phyloP scores from a whole-genome alignment of 768 basidiomycete species.

The Hysterangium stoloniferum region DNA sequence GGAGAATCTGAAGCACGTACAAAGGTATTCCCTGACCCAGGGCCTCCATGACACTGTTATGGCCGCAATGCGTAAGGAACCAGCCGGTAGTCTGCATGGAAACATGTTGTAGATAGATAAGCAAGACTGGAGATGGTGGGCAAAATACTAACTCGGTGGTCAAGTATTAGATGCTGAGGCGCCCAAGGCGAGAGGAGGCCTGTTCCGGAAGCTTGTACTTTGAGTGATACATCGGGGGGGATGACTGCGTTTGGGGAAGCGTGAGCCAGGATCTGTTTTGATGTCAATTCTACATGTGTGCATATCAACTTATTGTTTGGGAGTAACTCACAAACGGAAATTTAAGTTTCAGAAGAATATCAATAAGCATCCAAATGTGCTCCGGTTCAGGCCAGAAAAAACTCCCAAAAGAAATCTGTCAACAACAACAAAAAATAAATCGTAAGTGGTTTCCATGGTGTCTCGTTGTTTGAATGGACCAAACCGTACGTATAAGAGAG shows the following conservation, averaged over 20 bases:
- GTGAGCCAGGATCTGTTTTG: slow-evolving; percentile 17
- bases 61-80: slow-evolving; percentile 22
- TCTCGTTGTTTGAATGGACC: no score
- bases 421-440: no score
- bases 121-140: neutral
- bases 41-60: slow-evolving; percentile 20
- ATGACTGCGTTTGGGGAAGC: slow-evolving; percentile 13
- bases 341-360: slow-evolving; percentile 17
- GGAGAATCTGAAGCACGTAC: slow-evolving; percentile 5
- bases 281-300: no score
- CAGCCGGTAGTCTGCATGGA: slow-evolving; percentile 17
- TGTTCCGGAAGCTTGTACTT: slow-evolving; percentile 13
- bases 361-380: slow-evolving; percentile 17
- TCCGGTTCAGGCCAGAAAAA: slow-evolving; percentile 17
- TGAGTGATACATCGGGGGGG: slow-evolving; percentile 15
- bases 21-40: slow-evolving; percentile 19
- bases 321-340: slow-evolving; percentile 18
- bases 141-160: slow-evolving; percentile 17
- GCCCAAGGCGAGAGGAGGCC: slow-evolving; percentile 20
- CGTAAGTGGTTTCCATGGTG: no score
- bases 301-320: neutral
- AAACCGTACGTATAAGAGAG: no score
- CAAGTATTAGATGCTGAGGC: slow-evolving; percentile 20
- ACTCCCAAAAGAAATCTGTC: slow-evolving; percentile 22
- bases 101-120: neutral